Evolutionary conservation across 805 yeast genomes (phyloP).

Genomic region (Candida endomychidarum): DNA sequence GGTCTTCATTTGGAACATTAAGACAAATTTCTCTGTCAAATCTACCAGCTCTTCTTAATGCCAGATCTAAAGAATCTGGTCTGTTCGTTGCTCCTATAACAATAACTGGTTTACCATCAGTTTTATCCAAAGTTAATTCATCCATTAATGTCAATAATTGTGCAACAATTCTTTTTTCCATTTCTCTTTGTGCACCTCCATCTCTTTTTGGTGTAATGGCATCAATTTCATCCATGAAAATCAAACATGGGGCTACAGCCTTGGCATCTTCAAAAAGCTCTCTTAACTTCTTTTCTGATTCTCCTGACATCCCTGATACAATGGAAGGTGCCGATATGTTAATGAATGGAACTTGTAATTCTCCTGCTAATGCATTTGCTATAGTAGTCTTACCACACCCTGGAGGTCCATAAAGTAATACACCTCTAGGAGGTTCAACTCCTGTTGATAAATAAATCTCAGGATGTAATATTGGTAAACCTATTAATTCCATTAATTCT

Average conservation of each 20-base stretch:
- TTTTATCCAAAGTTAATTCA: slow-evolving; percentile 81
- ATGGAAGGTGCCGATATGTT: slow-evolving; percentile 92
- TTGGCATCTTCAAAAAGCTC: slow-evolving; percentile 94
- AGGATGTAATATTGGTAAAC: slow-evolving; percentile 90
- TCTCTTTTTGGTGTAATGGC: slow-evolving; percentile 98
- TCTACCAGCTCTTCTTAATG: slow-evolving; percentile 93
- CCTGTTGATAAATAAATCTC: slow-evolving; percentile 87
- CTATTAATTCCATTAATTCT: slow-evolving; percentile 86
- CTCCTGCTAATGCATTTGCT: slow-evolving; percentile 95
- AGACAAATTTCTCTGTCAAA: slow-evolving; percentile 93
- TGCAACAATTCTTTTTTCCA: slow-evolving; percentile 96
- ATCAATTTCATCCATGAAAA: slow-evolving; percentile 95
- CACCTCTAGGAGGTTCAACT: slow-evolving; percentile 93
- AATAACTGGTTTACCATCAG: slow-evolving; percentile 90
- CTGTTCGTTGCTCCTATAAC: slow-evolving; percentile 96
- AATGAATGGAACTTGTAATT: slow-evolving; percentile 88
- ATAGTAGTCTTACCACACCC: slow-evolving; percentile 98
- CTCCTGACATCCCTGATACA: slow-evolving; percentile 99
- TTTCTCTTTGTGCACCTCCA: slow-evolving; percentile 91
- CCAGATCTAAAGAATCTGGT: slow-evolving; percentile 93
- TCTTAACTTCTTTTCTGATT: slow-evolving; percentile 89
- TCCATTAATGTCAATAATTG: slow-evolving; percentile 94
- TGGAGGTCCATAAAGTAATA: slow-evolving; percentile 94
- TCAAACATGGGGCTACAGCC: slow-evolving; percentile 82
- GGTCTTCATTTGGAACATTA: slow-evolving; percentile 88